Evolutionary conservation across 768 basidiomycete genomes (phyloP).

Genomic region (Amanita muscaria): DNA sequence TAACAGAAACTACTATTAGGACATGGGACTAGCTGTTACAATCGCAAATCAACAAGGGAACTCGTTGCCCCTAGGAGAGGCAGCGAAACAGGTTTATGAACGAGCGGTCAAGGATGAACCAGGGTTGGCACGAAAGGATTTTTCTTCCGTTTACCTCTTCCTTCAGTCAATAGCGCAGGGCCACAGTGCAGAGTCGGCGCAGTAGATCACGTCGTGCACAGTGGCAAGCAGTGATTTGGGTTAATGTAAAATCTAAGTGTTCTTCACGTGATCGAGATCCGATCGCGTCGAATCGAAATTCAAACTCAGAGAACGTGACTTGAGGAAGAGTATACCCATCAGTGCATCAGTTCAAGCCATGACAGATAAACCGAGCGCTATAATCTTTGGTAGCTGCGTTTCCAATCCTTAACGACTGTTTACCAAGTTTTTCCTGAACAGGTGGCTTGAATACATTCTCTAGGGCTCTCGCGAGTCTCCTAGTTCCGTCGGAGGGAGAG

Average conservation of each 20-base stretch:
- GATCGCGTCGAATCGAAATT: too few relatives aligned
- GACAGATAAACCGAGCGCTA: constrained; percentile 48
- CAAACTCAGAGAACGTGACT: too few relatives aligned
- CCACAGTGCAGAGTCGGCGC: not conserved
- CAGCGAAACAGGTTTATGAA: constrained; percentile 56
- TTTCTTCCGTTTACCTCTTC: constrained; percentile 72
- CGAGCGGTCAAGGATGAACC: constrained; percentile 44
- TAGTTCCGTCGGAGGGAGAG: constrained; percentile 62
- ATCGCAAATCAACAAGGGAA: constrained; percentile 42
- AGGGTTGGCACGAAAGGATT: constrained; percentile 62
- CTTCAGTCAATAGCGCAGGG: constrained; percentile 21
- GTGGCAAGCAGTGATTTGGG: too few relatives aligned
- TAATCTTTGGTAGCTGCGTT: constrained; percentile 57
- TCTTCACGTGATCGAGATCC: too few relatives aligned
- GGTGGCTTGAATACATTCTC: constrained; percentile 80
- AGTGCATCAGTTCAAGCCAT: constrained; percentile 19
- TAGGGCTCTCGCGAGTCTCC: constrained; percentile 55
- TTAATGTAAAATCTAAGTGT: too few relatives aligned
- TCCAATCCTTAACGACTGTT: constrained; percentile 3
- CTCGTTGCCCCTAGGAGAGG: constrained; percentile 56
- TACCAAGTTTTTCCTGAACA: constrained; percentile 24
- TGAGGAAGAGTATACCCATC: too few relatives aligned
- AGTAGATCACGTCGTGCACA: not conserved
- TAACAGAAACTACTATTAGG: constrained; percentile 32
- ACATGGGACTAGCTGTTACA: constrained; percentile 73